phyloP scores from a whole-genome alignment of 176 grass and related monocot species.

The Alopecurus myosuroides region DNA sequence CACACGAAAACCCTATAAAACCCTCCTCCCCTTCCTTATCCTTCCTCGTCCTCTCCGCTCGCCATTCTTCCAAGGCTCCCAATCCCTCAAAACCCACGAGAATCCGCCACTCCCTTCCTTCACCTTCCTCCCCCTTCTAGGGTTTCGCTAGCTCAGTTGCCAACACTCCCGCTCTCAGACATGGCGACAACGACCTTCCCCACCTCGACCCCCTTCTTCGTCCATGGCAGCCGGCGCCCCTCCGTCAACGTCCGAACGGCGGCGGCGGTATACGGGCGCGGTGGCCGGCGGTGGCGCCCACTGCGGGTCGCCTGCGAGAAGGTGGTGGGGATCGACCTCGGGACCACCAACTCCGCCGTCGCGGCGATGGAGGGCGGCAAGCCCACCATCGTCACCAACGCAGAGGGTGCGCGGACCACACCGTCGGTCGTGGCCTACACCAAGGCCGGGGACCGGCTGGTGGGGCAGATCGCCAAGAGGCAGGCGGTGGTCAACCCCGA shows the following conservation, averaged over 20 bases:
- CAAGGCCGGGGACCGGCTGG: conserved; percentile 65
- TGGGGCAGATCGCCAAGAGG: conserved; percentile 80
- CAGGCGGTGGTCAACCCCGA: conserved; percentile 84
- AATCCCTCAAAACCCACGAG: not conserved
- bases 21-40: conserved; percentile 32
- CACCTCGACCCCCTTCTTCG: conserved; percentile 41
- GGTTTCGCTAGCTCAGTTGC: not conserved
- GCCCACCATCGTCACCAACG: conserved; percentile 80
- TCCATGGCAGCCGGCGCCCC: not conserved
- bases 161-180: not conserved
- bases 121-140: not conserved
- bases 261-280: conserved; percentile 23
- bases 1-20: conserved; percentile 24
- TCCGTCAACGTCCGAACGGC: conserved; percentile 18
- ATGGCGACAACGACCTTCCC: conserved; percentile 41
- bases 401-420: conserved; percentile 77
- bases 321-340: conserved; percentile 78
- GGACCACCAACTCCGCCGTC: conserved; percentile 79
- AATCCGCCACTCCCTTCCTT: not conserved
- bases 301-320: conserved; percentile 62
- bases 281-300: conserved; percentile 37
- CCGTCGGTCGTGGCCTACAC: conserved; percentile 81
- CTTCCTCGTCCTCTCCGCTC: conserved; percentile 22
- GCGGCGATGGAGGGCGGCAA: conserved; percentile 80
- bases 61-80: conserved; percentile 16